Percentiles rank a stretch among this genome's conserved stretches.
Conservation (phyloP, 345 rosid genomes). For the Isatis tinctoria region DNA sequence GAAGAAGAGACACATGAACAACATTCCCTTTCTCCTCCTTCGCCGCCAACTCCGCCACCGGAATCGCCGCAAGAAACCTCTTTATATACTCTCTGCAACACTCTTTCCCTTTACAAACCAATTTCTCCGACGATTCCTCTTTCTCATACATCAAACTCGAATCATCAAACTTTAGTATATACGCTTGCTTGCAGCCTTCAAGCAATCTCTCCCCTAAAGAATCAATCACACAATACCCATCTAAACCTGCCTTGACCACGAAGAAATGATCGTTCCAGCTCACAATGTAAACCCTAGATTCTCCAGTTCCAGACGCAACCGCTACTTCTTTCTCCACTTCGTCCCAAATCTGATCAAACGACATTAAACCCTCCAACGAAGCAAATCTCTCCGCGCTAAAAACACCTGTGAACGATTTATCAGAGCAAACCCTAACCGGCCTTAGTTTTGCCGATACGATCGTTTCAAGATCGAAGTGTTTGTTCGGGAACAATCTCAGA, state of each 20-base stretch:
- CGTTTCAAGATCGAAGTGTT: conserved; percentile 31
- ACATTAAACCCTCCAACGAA: conserved; percentile 33
- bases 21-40: conserved; percentile 43
- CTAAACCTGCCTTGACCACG: conserved; percentile 41
- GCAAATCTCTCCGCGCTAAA: conserved; percentile 51
- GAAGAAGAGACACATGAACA: conserved; percentile 35
- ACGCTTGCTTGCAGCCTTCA: conserved; percentile 60
- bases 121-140: conserved; percentile 17
- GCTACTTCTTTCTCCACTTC: conserved; percentile 30
- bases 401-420: conserved; percentile 48
- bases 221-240: conserved; percentile 48
- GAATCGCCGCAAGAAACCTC: conserved; percentile 60
- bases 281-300: conserved; percentile 41
- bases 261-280: conserved; percentile 80
- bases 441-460: conserved; percentile 22
- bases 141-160: conserved; percentile 37
- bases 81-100: conserved; percentile 63
- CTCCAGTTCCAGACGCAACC: neutral
- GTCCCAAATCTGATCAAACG: conserved; percentile 57
- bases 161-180: conserved; percentile 54
- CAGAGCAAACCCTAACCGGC: conserved; percentile 28
- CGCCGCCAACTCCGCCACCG: conserved; percentile 45
- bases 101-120: conserved; percentile 49
- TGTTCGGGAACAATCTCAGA: conserved; percentile 24
- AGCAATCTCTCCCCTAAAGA: conserved; percentile 58